Percentiles rank a stretch among this genome's conserved stretches.
These are phyloP conservation scores for Handroanthus guayacan DNA, from an alignment of 257 asterid genomes.

Conservation along the genomic window DNA sequence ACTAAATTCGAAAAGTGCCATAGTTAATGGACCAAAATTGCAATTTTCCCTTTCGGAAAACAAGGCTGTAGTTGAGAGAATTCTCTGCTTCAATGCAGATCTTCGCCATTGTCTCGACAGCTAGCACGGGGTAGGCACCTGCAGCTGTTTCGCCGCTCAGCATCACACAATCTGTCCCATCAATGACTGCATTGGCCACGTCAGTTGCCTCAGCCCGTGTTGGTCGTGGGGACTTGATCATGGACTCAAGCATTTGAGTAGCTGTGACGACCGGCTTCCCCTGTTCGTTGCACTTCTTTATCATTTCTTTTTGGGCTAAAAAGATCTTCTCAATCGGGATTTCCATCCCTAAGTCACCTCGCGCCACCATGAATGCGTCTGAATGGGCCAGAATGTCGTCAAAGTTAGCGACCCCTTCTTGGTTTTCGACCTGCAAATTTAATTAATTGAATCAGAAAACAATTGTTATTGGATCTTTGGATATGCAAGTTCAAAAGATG, in stretches of 20 bases:
- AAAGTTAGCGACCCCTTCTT: slow-evolving; percentile 43
- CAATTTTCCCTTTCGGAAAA: not conserved
- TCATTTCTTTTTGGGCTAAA: slow-evolving; percentile 44
- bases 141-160: slow-evolving; percentile 47
- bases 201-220: slow-evolving; percentile 44
- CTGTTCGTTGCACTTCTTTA: slow-evolving; percentile 37
- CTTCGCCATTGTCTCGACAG: slow-evolving; percentile 42
- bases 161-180: slow-evolving; percentile 46
- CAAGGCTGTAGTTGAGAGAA: too few relatives aligned
- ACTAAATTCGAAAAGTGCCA: too few relatives aligned
- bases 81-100: too few relatives aligned
- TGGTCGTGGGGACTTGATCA: slow-evolving; percentile 48
- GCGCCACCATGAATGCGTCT: slow-evolving; percentile 50
- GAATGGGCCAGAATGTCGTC: slow-evolving; percentile 40
- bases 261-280: slow-evolving; percentile 51
- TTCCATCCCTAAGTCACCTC: slow-evolving; percentile 50
- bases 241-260: slow-evolving; percentile 45
- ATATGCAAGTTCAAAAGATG: too few relatives aligned
- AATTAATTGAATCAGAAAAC: too few relatives aligned
- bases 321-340: slow-evolving; percentile 49
- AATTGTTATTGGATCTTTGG: too few relatives aligned
- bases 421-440: slow-evolving; percentile 38
- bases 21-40: too few relatives aligned
- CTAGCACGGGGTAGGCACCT: slow-evolving; percentile 37
- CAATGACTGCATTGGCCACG: slow-evolving; percentile 44